Evolutionary conservation across 1,284 basidiomycete species (phyloP).

Genomic region (Ceratobasidium sp.): DNA sequence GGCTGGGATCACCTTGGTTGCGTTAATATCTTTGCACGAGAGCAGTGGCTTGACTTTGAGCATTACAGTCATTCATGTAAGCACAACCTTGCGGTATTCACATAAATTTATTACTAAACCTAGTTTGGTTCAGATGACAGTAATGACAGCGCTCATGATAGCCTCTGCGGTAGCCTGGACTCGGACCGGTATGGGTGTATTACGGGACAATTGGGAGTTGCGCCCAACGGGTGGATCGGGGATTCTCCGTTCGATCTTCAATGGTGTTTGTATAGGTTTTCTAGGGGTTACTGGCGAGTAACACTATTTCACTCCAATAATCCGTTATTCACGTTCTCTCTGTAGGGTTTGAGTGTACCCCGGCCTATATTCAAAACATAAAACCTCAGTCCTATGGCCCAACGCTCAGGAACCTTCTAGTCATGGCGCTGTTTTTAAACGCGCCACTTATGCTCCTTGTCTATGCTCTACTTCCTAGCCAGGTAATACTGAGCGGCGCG

Average conservation of each 20-base stretch:
- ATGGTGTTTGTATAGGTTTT: conserved; percentile 71
- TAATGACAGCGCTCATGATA: conserved; percentile 62
- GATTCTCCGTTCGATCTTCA: conserved; percentile 59
- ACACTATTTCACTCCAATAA: not conserved
- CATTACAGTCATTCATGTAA: conserved; percentile 64
- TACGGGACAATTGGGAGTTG: conserved; percentile 62
- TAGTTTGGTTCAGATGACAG: conserved; percentile 52
- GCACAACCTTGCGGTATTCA: conserved; percentile 42
- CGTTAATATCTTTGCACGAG: conserved; percentile 65
- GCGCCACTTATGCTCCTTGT: conserved; percentile 63
- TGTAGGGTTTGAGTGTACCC: conserved; percentile 57
- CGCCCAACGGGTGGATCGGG: conserved; percentile 46
- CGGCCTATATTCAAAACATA: conserved; percentile 68
- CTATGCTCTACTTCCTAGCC: conserved; percentile 62
- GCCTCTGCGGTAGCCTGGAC: conserved; percentile 60
- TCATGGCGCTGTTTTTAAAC: conserved; percentile 62
- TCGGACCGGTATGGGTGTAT: conserved; percentile 55
- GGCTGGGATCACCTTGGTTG: conserved; percentile 59
- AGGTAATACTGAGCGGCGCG: conserved; percentile 55
- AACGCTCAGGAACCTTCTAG: conserved; percentile 69
- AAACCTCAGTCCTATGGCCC: conserved; percentile 59
- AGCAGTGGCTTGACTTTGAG: conserved; percentile 64
- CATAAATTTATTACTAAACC: conserved; percentile 10
- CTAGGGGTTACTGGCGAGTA: conserved; percentile 65
- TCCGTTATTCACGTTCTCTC: conserved; percentile 31